A percentile compares a stretch with the other conserved stretches of the same genome.
phyloP scores from a whole-genome alignment of 2,329 filamentous ascomycete genomes.

The Hypoxylon sp. region DNA sequence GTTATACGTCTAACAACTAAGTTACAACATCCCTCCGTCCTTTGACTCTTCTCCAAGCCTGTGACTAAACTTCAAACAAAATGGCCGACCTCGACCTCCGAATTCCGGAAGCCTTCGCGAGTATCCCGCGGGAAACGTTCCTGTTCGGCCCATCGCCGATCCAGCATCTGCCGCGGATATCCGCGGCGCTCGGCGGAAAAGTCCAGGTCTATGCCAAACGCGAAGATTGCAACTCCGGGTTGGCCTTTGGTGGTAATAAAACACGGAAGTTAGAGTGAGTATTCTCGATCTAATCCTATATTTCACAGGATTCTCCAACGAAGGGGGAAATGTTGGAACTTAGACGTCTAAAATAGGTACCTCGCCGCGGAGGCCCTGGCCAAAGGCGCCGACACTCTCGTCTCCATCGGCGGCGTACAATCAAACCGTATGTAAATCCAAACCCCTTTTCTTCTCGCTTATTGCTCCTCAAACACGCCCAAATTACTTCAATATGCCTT shows the following conservation, averaged over 20 bases:
- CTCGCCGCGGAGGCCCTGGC: constrained; percentile 72
- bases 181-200: constrained; percentile 68
- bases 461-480: not conserved
- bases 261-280: constrained; percentile 74
- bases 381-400: constrained; percentile 70
- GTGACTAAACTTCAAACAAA: not conserved
- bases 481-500: too few relatives aligned
- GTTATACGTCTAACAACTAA: not conserved
- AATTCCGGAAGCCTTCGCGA: constrained; percentile 73
- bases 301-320: not conserved
- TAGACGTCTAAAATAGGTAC: constrained; percentile 60
- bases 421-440: constrained; percentile 64
- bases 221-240: constrained; percentile 77
- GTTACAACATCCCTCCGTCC: not conserved
- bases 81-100: constrained; percentile 55
- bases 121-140: constrained; percentile 72
- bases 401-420: constrained; percentile 76
- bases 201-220: constrained; percentile 78
- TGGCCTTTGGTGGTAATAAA: constrained; percentile 78
- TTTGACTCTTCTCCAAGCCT: not conserved
- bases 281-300: not conserved
- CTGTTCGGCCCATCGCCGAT: constrained; percentile 78
- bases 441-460: not conserved
- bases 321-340: not conserved
- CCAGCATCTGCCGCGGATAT: constrained; percentile 75